These are phyloP conservation scores for Trichoderma arundinaceum DNA, from an alignment of 2,329 filamentous ascomycete species.

Conservation along the genomic window DNA sequence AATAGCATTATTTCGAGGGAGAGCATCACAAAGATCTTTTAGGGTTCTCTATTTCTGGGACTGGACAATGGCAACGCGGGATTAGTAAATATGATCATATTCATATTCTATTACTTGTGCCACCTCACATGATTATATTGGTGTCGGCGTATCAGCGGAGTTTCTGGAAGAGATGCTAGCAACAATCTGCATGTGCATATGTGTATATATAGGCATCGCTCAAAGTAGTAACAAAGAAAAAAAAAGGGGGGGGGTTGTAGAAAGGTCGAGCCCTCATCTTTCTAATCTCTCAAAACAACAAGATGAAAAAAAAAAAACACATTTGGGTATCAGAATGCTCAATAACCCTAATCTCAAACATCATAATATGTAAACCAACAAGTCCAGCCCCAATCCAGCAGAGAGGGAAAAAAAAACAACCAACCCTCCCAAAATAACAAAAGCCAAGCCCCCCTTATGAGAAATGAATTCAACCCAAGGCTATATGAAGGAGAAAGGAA, in stretches of 20 bases:
- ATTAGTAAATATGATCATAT: too few relatives aligned
- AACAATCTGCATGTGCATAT: neutral
- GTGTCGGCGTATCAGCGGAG: neutral
- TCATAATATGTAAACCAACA: conserved; percentile 29
- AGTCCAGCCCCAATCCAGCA: neutral
- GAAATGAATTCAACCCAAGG: conserved; percentile 8
- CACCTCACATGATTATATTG: neutral
- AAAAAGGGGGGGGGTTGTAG: conserved; percentile 8
- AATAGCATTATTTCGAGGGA: conserved; percentile 83
- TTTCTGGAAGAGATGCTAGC: neutral
- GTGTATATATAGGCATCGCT: neutral
- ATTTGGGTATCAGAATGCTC: conserved; percentile 45
- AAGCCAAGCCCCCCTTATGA: neutral
- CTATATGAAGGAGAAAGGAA: neutral
- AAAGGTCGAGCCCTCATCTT: conserved; percentile 26
- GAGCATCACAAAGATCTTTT: conserved; percentile 59
- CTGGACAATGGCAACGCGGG: too few relatives aligned
- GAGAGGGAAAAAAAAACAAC: neutral
- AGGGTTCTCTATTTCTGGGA: neutral
- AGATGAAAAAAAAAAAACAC: conserved; percentile 32
- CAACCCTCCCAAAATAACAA: conserved; percentile 1
- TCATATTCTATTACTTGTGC: too few relatives aligned
- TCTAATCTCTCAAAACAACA: conserved; percentile 7
- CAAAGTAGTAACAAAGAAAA: neutral
- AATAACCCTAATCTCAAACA: conserved; percentile 39